These are phyloP conservation scores for Botrytis squamosa DNA, from an alignment of 2,329 filamentous ascomycete genomes.

Conservation along the genomic window DNA sequence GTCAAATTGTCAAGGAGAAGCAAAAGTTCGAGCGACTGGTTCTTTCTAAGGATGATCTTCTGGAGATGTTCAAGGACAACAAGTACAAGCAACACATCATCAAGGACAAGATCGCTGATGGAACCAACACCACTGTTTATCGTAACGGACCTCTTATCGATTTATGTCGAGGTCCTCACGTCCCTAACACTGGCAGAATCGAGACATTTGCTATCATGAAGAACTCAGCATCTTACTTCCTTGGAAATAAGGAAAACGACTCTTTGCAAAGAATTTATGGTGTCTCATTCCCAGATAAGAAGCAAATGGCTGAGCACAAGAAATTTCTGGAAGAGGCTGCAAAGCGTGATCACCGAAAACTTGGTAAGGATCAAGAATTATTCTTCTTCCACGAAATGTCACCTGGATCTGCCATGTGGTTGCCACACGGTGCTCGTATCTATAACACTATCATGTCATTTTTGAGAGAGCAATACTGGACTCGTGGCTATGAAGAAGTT, in stretches of 20 bases:
- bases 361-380: conserved; percentile 92
- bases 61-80: conserved; percentile 97
- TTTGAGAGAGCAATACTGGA: conserved; percentile 85
- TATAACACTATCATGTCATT: conserved; percentile 85
- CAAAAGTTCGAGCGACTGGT: conserved; percentile 89
- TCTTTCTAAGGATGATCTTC: conserved; percentile 84
- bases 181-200: conserved; percentile 88
- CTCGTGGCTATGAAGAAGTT: conserved; percentile 91
- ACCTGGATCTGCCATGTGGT: conserved; percentile 89
- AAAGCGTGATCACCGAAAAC: conserved; percentile 91
- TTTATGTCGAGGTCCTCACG: conserved; percentile 91
- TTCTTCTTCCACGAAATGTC: conserved; percentile 96
- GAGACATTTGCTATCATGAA: conserved; percentile 95
- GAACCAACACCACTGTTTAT: conserved; percentile 91
- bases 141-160: conserved; percentile 89
- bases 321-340: conserved; percentile 97
- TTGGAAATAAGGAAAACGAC: conserved; percentile 90
- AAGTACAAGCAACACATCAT: conserved; percentile 99
- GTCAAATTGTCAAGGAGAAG: conserved; percentile 91
- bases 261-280: conserved; percentile 95
- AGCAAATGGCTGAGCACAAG: conserved; percentile 87
- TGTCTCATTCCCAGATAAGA: conserved; percentile 95
- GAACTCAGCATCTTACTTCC: conserved; percentile 76
- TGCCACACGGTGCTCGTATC: conserved; percentile 89
- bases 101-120: conserved; percentile 84